Percentiles rank a stretch among this genome's conserved stretches.
Evolutionary conservation across 192 early-diverging fungal genomes (phyloP).

Genomic region (Coemansia nantahalensis): DNA sequence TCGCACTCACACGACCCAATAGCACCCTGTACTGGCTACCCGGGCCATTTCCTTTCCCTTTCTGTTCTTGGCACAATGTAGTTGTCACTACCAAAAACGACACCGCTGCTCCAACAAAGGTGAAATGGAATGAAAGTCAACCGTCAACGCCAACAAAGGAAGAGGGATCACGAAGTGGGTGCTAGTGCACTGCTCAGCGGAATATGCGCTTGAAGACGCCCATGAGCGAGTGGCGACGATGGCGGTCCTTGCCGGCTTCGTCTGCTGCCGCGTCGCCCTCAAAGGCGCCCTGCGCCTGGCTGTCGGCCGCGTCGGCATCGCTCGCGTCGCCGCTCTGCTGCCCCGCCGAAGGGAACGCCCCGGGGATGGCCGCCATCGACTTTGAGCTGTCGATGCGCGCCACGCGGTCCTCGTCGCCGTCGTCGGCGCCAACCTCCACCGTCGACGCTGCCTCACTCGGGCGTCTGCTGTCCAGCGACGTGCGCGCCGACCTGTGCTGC

Average conservation of each 20-base stretch:
- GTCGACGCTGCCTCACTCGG: conserved; percentile 28
- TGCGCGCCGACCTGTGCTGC: conserved; percentile 32
- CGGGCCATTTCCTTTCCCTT: too few species aligned
- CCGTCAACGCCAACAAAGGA: not conserved
- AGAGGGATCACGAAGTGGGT: too few species aligned
- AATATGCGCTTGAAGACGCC: conserved; percentile 53
- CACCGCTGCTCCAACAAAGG: too few species aligned
- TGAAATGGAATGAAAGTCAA: too few species aligned
- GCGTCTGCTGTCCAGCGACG: conserved; percentile 36
- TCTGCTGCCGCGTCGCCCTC: conserved; percentile 19
- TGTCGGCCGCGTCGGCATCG: conserved; percentile 17
- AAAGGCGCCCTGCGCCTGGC: conserved; percentile 7
- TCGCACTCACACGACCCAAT: too few species aligned
- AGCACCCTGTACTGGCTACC: too few species aligned
- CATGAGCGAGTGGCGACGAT: conserved; percentile 47
- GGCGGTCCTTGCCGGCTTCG: conserved; percentile 31
- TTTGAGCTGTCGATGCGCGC: too few species aligned
- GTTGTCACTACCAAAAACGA: too few species aligned
- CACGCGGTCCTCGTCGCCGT: conserved; percentile 15
- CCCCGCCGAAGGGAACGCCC: conserved; percentile 28
- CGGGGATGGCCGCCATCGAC: conserved; percentile 34
- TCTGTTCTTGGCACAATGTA: too few species aligned
- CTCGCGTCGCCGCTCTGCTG: conserved; percentile 13
- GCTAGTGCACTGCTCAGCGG: conserved; percentile 17
- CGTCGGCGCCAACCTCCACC: conserved; percentile 17